Percentiles rank a stretch among this genome's conserved stretches.
phyloP scores from a whole-genome alignment of 768 basidiomycete species.

The Sarcodon sp. region DNA sequence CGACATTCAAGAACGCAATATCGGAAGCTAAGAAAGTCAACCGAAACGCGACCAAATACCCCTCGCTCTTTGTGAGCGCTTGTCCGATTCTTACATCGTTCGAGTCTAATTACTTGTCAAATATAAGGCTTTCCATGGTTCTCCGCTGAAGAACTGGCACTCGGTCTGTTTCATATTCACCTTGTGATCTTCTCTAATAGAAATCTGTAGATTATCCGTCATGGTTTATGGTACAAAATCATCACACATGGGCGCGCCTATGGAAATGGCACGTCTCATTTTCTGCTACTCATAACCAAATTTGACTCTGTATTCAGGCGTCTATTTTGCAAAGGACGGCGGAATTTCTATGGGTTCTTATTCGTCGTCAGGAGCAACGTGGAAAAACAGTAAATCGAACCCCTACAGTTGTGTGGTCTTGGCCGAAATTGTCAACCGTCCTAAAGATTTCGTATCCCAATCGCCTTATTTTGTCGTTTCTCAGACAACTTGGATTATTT shows the following conservation, averaged over 20 bases:
- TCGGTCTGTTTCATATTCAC: constrained; percentile 20
- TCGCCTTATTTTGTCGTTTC: constrained; percentile 46
- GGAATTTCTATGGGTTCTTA: constrained; percentile 32
- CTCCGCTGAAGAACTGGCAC: constrained; percentile 55
- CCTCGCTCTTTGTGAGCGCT: constrained; percentile 19
- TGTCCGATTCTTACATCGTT: neutral
- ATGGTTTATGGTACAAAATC: constrained; percentile 53
- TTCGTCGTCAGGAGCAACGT: constrained; percentile 21
- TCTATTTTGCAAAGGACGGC: constrained; percentile 57
- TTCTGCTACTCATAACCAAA: neutral
- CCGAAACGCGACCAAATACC: constrained; percentile 28
- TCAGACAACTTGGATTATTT: constrained; percentile 60
- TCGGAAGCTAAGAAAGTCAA: constrained; percentile 22
- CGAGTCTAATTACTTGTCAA: neutral
- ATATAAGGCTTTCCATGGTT: constrained; percentile 58
- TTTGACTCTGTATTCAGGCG: constrained; percentile 27
- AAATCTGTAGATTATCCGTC: constrained; percentile 44
- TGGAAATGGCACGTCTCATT: constrained; percentile 36
- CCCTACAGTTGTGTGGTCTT: constrained; percentile 43
- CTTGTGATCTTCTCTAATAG: neutral
- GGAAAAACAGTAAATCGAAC: constrained; percentile 37
- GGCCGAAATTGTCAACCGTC: constrained; percentile 55
- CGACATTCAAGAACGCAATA: constrained; percentile 40
- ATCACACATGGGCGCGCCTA: constrained; percentile 46
- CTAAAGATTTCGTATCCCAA: constrained; percentile 36